Evolutionary conservation across 495 filamentous ascomycete genomes (phyloP).

Genomic region (Hypoxylon trugodes): DNA sequence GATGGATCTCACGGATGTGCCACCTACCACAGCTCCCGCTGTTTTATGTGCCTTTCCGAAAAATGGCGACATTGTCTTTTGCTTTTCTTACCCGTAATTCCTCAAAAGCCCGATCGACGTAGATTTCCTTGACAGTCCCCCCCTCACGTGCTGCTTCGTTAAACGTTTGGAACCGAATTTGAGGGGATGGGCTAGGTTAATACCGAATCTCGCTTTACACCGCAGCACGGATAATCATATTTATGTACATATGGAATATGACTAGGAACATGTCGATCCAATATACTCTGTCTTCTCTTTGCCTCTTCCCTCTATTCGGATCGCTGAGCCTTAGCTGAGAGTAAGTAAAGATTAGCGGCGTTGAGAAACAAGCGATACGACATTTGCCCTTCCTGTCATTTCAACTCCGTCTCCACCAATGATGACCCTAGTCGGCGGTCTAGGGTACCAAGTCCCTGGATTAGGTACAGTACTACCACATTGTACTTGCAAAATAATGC

Average conservation of each 20-base stretch:
- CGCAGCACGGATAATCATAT: not conserved
- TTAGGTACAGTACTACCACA: not conserved
- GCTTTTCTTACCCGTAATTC: slow-evolving; percentile 7
- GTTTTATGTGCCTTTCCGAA: slow-evolving; percentile 30
- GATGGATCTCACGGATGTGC: slow-evolving; percentile 33
- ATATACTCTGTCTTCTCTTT: not conserved
- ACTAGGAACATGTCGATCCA: slow-evolving; percentile 8
- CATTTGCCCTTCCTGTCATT: slow-evolving; percentile 39
- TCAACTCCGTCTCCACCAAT: slow-evolving; percentile 23
- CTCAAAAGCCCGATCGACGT: slow-evolving; percentile 24
- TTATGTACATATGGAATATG: slow-evolving; percentile 4
- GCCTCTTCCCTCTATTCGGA: not conserved
- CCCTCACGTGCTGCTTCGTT: slow-evolving; percentile 24
- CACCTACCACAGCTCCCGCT: slow-evolving; percentile 17
- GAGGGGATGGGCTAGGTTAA: not conserved
- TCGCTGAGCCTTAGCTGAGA: slow-evolving; percentile 9
- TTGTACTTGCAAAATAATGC: not conserved
- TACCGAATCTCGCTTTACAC: not conserved
- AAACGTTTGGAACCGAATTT: slow-evolving; percentile 15
- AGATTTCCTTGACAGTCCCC: slow-evolving; percentile 4
- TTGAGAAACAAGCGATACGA: slow-evolving; percentile 32
- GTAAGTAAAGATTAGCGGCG: slow-evolving; percentile 19
- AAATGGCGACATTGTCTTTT: not conserved
- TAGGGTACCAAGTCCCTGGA: slow-evolving; percentile 28
- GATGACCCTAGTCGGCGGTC: slow-evolving; percentile 17